Conservation (phyloP, 192 early-diverging fungal genomes). For the Helicostylum pulchrum region DNA sequence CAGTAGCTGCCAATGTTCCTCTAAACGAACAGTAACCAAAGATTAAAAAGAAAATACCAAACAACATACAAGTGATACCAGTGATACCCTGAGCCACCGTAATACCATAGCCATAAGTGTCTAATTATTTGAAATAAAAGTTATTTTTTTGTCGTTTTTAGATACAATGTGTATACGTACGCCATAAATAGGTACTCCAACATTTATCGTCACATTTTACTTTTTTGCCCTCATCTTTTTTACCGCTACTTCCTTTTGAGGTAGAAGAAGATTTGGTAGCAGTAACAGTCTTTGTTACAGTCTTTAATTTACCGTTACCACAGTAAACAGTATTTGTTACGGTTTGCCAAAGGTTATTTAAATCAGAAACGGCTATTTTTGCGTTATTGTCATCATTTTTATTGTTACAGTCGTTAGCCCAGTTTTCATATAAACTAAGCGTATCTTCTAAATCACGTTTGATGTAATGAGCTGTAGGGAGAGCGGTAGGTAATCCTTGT, state of each 20-base stretch:
- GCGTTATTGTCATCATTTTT: conserved; percentile 5
- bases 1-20: conserved; percentile 40
- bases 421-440: conserved; percentile 22
- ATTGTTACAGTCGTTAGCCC: conserved; percentile 17
- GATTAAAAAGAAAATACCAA: conserved; percentile 45
- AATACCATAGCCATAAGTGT: conserved; percentile 40
- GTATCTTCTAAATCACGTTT: conserved; percentile 23
- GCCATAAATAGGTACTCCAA: conserved; percentile 35
- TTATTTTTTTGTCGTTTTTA: neutral
- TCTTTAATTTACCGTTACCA: conserved; percentile 31
- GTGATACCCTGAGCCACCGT: conserved; percentile 37
- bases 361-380: neutral
- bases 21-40: conserved; percentile 51
- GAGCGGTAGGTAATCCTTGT: too few relatives aligned
- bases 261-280: conserved; percentile 11
- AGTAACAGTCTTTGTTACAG: conserved; percentile 28
- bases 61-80: conserved; percentile 43
- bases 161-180: conserved; percentile 16
- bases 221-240: neutral
- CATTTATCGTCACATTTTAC: conserved; percentile 24
- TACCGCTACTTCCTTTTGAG: conserved; percentile 1
- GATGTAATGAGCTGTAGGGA: neutral
- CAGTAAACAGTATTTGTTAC: conserved; percentile 25
- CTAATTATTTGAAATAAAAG: conserved; percentile 3
- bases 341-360: conserved; percentile 29